phyloP scores from a whole-genome alignment of 2,329 filamentous ascomycete species.

The Alternaria arborescens region DNA sequence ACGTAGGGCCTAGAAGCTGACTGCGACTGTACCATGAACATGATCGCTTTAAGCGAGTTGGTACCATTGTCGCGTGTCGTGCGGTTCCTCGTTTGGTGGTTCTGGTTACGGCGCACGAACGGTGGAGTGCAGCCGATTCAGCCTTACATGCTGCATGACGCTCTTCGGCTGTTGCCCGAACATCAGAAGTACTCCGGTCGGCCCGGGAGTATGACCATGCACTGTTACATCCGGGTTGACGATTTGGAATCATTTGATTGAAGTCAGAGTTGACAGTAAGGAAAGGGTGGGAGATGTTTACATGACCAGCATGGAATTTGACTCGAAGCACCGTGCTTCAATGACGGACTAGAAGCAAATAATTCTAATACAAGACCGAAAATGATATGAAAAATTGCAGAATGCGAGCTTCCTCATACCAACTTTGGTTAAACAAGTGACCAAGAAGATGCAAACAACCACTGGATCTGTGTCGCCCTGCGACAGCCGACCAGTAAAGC shows the following conservation, averaged over 20 bases:
- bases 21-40: not conserved
- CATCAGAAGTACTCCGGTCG: not conserved
- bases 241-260: not conserved
- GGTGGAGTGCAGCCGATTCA: not conserved
- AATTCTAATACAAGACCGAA: constrained; percentile 1
- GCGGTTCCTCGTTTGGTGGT: not conserved
- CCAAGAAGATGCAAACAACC: not conserved
- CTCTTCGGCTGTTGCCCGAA: not conserved
- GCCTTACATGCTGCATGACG: constrained; percentile 1
- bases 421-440: not conserved
- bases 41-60: not conserved
- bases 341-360: not conserved
- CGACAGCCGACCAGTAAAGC: not conserved
- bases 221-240: not conserved
- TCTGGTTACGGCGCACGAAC: not conserved
- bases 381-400: not conserved
- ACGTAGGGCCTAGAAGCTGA: constrained; percentile 1
- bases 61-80: not conserved
- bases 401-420: not conserved
- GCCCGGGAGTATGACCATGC: not conserved
- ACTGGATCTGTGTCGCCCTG: not conserved
- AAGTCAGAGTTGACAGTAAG: not conserved
- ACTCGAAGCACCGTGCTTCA: not conserved
- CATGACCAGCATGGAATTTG: constrained; percentile 9
- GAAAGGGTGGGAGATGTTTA: not conserved